Base-by-base conservation (phyloP, 805 yeast genomes). In the Torulaspora maleeae region DNA sequence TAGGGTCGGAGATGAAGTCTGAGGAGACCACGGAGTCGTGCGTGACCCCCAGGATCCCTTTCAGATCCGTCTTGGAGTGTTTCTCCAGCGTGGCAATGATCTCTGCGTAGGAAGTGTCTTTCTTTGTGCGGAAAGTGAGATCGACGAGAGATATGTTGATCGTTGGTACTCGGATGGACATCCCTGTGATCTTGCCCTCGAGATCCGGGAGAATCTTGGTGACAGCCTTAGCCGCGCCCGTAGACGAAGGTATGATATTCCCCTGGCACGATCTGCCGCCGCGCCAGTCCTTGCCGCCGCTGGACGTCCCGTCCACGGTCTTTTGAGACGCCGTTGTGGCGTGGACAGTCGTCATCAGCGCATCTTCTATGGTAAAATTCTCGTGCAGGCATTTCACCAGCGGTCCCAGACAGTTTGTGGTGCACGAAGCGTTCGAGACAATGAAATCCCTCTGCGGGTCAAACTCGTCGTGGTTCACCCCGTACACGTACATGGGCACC, bases 161-260 rank as follows among this genome's bases (percentile, higher is more conserved):
- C 68, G 96, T 88, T 71, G 96, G 96, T 53, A 88, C 95, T 76
- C 96, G 85, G 74, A 88, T 76, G 53, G 95, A 82, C 81, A 87
- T 77, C 78, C 96, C 96, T 58, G 96, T 88, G 71, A 88, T 83
- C 77, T 86, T 87, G 67, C 96, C 96, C 74, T 83, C 82, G 64
- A 88, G 79, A 64, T 77, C 83, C 57, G 96, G 96, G 64, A 88
- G 83, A 62, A 88, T 95, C 80, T 86, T 86, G 71, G 95, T 95
- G 62, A 88, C 96, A 57, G 95, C 95, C 83, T 88, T 88, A 66
- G 96, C 96, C 64, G 96, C 96, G 82, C 96, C 96, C 54, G 96
- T 88, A 54, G 95, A 85, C 33, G 95, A 86, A 67, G 96, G 96
- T 60, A 88, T 88, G 71, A 88, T 86, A 84, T 88, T 88, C 68